Percentiles rank a stretch among this genome's conserved stretches.
These are phyloP conservation scores for Scenedesmus sp. DNA, from an alignment of 163 green algal genomes.

Conservation along the genomic window DNA sequence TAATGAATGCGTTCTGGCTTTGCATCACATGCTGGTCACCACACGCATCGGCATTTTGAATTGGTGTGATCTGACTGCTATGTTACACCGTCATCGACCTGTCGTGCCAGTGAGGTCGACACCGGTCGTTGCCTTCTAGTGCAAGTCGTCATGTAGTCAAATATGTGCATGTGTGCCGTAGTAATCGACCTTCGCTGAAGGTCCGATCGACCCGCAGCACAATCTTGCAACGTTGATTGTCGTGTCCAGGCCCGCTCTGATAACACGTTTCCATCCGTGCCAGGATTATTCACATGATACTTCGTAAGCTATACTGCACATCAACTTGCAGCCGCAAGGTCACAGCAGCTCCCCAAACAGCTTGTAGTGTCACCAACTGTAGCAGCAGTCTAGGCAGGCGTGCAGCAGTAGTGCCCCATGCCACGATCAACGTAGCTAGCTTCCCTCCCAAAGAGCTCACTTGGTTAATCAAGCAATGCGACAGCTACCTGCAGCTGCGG, in stretches of 20 bases:
- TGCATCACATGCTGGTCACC: too few relatives aligned
- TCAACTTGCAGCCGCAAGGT: neutral
- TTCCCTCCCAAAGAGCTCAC: conserved; percentile 11
- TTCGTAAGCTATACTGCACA: neutral
- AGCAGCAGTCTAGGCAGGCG: neutral
- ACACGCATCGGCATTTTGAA: too few relatives aligned
- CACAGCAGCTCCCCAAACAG: neutral
- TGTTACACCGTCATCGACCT: neutral
- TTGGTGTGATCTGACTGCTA: neutral
- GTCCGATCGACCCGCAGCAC: neutral
- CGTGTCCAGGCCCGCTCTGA: neutral
- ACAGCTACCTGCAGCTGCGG: neutral
- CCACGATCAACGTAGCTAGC: neutral
- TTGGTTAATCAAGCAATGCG: conserved; percentile 23
- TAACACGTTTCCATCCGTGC: neutral
- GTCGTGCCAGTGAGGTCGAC: neutral
- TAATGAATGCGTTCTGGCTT: too few relatives aligned
- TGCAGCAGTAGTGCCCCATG: neutral
- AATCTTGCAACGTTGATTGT: neutral
- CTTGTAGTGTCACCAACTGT: neutral
- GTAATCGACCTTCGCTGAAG: too few relatives aligned
- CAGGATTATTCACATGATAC: neutral
- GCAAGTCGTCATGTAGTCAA: neutral
- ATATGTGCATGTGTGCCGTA: neutral
- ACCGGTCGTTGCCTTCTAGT: neutral